Conservation (phyloP, 805 yeast genomes). For the Candida anglica region DNA sequence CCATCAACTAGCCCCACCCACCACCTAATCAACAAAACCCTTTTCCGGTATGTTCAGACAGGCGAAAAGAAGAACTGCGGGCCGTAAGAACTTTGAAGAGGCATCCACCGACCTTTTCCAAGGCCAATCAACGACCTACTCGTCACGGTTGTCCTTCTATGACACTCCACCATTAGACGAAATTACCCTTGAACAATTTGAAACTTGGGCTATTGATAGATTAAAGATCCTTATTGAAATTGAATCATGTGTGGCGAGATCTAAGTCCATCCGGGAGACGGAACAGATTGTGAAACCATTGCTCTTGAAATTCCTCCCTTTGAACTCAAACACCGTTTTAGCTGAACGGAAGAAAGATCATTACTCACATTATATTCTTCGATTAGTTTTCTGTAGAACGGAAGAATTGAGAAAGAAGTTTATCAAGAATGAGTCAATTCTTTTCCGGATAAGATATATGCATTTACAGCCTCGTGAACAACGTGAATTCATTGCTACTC, state of each 20-base stretch:
- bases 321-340: slow-evolving; percentile 39
- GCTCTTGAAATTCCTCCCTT: slow-evolving; percentile 61
- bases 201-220: slow-evolving; percentile 93
- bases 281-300: slow-evolving; percentile 64
- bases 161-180: slow-evolving; percentile 75
- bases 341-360: slow-evolving; percentile 83
- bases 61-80: slow-evolving; percentile 68
- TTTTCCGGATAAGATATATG: slow-evolving; percentile 72
- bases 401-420: slow-evolving; percentile 82
- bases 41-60: slow-evolving; percentile 68
- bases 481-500: slow-evolving; percentile 57
- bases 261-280: slow-evolving; percentile 59
- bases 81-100: slow-evolving; percentile 61
- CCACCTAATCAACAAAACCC: no score
- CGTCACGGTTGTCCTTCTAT: slow-evolving; percentile 70
- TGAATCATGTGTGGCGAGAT: slow-evolving; percentile 68
- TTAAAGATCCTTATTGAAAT: slow-evolving; percentile 78
- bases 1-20: no score
- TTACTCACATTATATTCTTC: slow-evolving; percentile 82
- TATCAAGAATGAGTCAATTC: slow-evolving; percentile 65
- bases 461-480: slow-evolving; percentile 64
- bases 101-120: slow-evolving; percentile 25
- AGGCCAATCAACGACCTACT: slow-evolving; percentile 32
- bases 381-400: slow-evolving; percentile 85
- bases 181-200: slow-evolving; percentile 89